Evolutionary conservation across 1,139 yeast species (phyloP).

Genomic region (Debaryomyces sp.): DNA sequence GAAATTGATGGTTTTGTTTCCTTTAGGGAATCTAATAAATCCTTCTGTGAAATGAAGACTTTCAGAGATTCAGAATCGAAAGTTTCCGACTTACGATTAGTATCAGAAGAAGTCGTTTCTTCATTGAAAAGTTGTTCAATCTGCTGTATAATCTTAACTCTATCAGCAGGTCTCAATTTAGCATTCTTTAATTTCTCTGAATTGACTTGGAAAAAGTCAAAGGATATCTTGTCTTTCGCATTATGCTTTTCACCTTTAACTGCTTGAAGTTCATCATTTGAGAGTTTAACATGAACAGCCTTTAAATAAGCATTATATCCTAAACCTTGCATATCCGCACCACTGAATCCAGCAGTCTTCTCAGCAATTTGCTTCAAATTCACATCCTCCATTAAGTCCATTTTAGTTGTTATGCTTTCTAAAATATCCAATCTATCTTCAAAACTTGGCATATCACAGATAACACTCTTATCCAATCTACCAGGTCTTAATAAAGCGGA

Average conservation of each 20-base stretch:
- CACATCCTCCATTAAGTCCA: constrained; percentile 55
- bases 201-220: constrained; percentile 40
- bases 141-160: constrained; percentile 46
- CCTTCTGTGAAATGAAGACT: constrained; percentile 50
- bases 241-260: constrained; percentile 16
- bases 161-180: constrained; percentile 46
- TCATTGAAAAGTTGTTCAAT: constrained; percentile 43
- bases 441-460: constrained; percentile 82
- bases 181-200: constrained; percentile 32
- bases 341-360: constrained; percentile 77
- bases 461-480: constrained; percentile 85
- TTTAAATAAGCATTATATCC: constrained; percentile 90
- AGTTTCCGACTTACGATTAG: constrained; percentile 11
- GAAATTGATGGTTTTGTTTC: constrained; percentile 93
- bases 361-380: constrained; percentile 58
- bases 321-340: constrained; percentile 94
- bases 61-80: constrained; percentile 18
- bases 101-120: constrained; percentile 8
- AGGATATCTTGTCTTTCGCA: constrained; percentile 20
- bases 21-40: constrained; percentile 63
- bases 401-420: constrained; percentile 58
- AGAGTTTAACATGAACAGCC: constrained; percentile 81
- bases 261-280: constrained; percentile 37
- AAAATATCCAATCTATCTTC: constrained; percentile 78
- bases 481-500: constrained; percentile 96